Evolutionary conservation across 2,329 filamentous ascomycete species (phyloP).

Genomic region (Septoria linicola): DNA sequence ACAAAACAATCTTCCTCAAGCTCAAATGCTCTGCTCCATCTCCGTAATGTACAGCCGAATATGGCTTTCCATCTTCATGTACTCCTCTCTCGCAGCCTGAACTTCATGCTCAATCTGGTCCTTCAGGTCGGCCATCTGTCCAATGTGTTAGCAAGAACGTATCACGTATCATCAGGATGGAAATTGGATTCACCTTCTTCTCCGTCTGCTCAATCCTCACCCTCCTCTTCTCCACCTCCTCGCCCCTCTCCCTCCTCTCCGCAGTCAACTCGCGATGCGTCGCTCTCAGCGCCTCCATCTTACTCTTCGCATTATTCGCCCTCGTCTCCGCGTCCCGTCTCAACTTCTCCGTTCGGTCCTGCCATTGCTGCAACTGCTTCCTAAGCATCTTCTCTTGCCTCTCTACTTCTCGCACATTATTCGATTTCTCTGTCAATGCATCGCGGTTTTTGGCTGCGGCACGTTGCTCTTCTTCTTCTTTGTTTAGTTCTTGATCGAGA

Average conservation of each 20-base stretch:
- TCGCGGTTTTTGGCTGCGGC: conserved; percentile 80
- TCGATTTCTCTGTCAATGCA: conserved; percentile 80
- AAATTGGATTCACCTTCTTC: conserved; percentile 74
- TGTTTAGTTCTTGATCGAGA: conserved; percentile 75
- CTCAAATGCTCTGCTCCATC: conserved; percentile 83
- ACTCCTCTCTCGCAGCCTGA: conserved; percentile 85
- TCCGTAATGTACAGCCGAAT: conserved; percentile 97
- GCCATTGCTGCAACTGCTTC: conserved; percentile 81
- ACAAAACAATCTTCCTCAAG: not conserved
- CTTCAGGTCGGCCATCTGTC: conserved; percentile 92
- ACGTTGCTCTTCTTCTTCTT: conserved; percentile 86
- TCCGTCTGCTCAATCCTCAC: conserved; percentile 97
- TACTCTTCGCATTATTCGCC: conserved; percentile 74
- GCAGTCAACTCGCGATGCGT: conserved; percentile 79
- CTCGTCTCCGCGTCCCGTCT: conserved; percentile 78
- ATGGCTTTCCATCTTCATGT: conserved; percentile 95
- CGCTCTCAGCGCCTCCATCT: conserved; percentile 84
- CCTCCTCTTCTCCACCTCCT: conserved; percentile 86
- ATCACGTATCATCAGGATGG: not conserved
- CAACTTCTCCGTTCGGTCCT: conserved; percentile 80
- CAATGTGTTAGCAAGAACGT: conserved; percentile 24
- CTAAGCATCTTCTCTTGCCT: conserved; percentile 79
- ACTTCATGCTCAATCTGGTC: conserved; percentile 97
- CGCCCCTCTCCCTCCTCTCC: conserved; percentile 80
- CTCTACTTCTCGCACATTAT: conserved; percentile 89